Evolutionary conservation across 2,329 filamentous ascomycete species (phyloP), one percentile per base, ranked within the genome.

Genomic region (Paracorniculantispora psalliotae): DNA sequence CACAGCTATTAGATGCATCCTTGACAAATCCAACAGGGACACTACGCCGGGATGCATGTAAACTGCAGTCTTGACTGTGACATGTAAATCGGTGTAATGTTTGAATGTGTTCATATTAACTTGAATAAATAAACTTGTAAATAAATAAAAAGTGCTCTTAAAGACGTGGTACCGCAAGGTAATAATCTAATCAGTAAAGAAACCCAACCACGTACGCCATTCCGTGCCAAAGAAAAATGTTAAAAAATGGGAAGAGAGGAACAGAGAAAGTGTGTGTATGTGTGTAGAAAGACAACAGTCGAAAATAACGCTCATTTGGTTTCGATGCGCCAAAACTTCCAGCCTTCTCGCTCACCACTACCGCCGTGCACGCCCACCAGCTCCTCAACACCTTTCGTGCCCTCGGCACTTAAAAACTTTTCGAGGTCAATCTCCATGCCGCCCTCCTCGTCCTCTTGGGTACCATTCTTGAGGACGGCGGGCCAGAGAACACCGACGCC

Each of bases 401-500:
- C 92, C 56, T 91, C 84, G 0, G 91, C 94, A 59, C 87, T 90
- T 57, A 97, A 79, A 71, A 99, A 85, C 61, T 79, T 80, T 60
- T 97, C 91, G 67, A 93, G 81, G 67, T 96, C 90, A 67, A 99
- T 97, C 74, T 97, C 92, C 77, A 94, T 91, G 25, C 91, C 91
- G 35, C 91, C 91, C 63, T 91, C 84, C 0, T 84, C 80, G 64
- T 91, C 88, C 67, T 91, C 88, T 39, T 88, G 86, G n/a, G 83
- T 85, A 6, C 89, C 90, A 61, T 96, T 96, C 71, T 91, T 90
- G 26, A 97, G 78, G 0, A 97, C 88, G 0, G 94, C 94, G 1
- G 94, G 94, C 86, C 90, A 96, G 4, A 99, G 81, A 1, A 99
- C 91, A 39, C 94, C 94, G 1, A 99, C 91, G 13, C 94, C 94